Percentiles rank a stretch among this genome's conserved stretches.
Conservation (phyloP, 2,329 filamentous ascomycete genomes). For the Colletotrichum cereale region DNA sequence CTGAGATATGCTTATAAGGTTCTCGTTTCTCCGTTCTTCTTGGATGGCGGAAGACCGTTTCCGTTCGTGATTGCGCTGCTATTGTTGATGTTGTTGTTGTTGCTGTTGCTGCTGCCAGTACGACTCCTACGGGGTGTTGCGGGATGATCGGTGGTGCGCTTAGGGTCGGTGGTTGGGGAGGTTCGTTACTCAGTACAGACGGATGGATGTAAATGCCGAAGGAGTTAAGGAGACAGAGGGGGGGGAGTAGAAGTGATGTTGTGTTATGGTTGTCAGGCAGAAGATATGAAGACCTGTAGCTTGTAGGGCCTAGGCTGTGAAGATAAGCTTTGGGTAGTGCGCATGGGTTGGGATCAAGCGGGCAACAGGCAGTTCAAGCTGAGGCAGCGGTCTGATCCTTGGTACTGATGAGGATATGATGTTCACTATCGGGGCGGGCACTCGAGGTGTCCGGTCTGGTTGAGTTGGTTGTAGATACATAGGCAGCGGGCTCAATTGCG, state of each 20-base stretch:
- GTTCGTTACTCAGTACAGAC: not conserved
- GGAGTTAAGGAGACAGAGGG: conserved; percentile 21
- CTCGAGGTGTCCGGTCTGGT: conserved; percentile 27
- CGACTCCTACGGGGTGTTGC: not conserved
- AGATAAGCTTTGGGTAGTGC: conserved; percentile 38
- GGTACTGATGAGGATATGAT: conserved; percentile 5
- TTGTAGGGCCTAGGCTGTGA: conserved; percentile 25
- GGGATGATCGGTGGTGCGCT: conserved; percentile 7
- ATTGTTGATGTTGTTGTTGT: not conserved
- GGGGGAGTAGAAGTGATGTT: conserved; percentile 34
- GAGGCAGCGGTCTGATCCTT: conserved; percentile 36
- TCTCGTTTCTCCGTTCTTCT: not conserved
- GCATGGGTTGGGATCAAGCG: conserved; percentile 27
- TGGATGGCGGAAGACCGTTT: not conserved
- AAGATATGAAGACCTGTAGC: conserved; percentile 16
- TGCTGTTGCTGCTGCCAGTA: not conserved
- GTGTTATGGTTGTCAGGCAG: conserved; percentile 22
- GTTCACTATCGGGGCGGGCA: conserved; percentile 22
- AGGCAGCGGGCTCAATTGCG: not conserved
- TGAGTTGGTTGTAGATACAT: not conserved
- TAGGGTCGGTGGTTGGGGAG: not conserved
- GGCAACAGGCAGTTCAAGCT: conserved; percentile 23
- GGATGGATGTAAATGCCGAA: conserved; percentile 27
- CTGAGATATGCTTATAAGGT: not conserved
- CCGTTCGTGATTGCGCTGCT: not conserved